Base-by-base conservation (phyloP, 495 filamentous ascomycete species). In the Lasiosphaeria miniovina region DNA sequence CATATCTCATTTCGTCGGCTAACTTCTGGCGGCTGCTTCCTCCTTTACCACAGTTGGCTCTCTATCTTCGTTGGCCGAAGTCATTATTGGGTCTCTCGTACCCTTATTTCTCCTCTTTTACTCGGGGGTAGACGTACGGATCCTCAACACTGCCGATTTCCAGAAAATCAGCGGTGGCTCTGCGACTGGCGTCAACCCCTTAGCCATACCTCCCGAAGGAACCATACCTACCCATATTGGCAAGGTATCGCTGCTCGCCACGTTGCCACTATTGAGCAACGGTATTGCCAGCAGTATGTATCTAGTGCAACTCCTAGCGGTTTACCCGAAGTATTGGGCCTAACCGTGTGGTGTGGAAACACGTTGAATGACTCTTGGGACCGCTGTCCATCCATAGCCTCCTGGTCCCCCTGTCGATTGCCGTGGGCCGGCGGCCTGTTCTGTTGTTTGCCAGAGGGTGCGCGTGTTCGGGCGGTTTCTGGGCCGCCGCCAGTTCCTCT, bases 71-170 rank as follows among this genome's bases (percentile, higher is more conserved):
- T 54, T 60, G 4, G 59, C 67, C 41, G 59, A 70, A 54, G 51
- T 63, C 53, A 63, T 67, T 24, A 61, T 68, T 40, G 65, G 62
- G 40, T 50, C 57, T 49, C 64, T 68, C 9, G 55, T 70, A 17
- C 67, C 67, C 4, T 57, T 70, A 14, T 70, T 70, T 49, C 53
- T 68, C 8, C 65, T 70, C 40, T 64, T 61, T 35, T 70, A 67
- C 55, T 61, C 67, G 6, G 67, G 65, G 17, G 56, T 65, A 10
- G 65, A 68, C 50, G 62, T 66, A 15, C 36, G 52, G 17, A 65
- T 63, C 43, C 62, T 67, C n/a, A 65, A 61, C 57, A 49, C 57
- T 24, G 49, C 54, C 40, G 54, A 65, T 54, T 65, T 65, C 46
- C 36, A 31, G n/a, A 35, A 33, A 24, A 36, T 52, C 32, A 55